Conservation (phyloP, 768 basidiomycete species). For the Mycena leptocephala region DNA sequence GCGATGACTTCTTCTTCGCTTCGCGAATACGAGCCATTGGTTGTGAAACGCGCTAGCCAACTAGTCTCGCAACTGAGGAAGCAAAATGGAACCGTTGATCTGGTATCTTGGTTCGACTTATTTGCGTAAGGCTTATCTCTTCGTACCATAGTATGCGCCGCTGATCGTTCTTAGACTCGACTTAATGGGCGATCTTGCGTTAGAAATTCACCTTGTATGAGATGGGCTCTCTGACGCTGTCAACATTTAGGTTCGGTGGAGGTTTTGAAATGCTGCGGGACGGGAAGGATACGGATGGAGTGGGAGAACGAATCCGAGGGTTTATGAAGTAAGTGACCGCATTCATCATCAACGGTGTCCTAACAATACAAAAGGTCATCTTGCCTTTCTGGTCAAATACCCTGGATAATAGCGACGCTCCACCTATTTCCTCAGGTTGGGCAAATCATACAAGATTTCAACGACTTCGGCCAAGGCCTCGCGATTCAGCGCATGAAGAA, state of each 20-base stretch:
- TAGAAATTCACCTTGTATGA: conserved; percentile 33
- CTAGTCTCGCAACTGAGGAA: conserved; percentile 54
- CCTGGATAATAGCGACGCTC: conserved; percentile 14
- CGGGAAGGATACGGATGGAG: conserved; percentile 58
- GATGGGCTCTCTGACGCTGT: background rate
- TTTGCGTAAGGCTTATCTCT: conserved; percentile 50
- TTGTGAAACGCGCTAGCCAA: conserved; percentile 55
- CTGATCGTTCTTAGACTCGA: conserved; percentile 46
- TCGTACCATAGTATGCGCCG: background rate
- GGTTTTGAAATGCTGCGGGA: conserved; percentile 52
- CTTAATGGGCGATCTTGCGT: conserved; percentile 58
- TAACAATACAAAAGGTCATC: conserved; percentile 42
- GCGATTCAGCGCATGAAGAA: conserved; percentile 15
- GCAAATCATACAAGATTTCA: conserved; percentile 13
- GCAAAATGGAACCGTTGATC: conserved; percentile 45
- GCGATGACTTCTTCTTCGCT: conserved; percentile 62
- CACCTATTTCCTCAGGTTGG: conserved; percentile 21
- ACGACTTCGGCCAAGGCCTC: background rate
- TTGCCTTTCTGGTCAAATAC: conserved; percentile 54
- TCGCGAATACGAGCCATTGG: conserved; percentile 60
- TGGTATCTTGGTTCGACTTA: conserved; percentile 54
- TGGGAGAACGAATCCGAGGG: conserved; percentile 61
- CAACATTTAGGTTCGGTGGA: conserved; percentile 36
- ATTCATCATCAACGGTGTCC: background rate
- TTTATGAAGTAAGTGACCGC: conserved; percentile 56